Conservation (phyloP, 345 rosid genomes). For the Moricandia moricandioides region DNA sequence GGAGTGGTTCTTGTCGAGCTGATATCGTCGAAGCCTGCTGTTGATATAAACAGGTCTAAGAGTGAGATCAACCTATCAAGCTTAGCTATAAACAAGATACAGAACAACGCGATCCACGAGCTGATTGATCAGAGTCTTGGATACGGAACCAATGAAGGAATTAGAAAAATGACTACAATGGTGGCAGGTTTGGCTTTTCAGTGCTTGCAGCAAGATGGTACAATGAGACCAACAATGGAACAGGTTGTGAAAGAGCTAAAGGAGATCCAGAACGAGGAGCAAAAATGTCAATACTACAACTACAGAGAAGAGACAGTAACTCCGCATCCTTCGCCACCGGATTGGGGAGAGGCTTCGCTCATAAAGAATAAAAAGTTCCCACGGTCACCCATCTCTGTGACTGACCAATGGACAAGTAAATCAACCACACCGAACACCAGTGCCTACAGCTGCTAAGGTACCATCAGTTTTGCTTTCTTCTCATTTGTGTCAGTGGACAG, state of each 20-base stretch:
- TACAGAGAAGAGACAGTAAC: slow-evolving; percentile 3
- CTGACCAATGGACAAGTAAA: slow-evolving; percentile 50
- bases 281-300: slow-evolving; percentile 13
- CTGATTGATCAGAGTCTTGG: slow-evolving; percentile 55
- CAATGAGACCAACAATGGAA: slow-evolving; percentile 59
- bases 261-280: slow-evolving; percentile 36
- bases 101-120: slow-evolving; percentile 40
- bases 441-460: slow-evolving; percentile 16
- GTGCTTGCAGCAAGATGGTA: slow-evolving; percentile 59
- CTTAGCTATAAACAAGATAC: slow-evolving; percentile 57
- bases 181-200: slow-evolving; percentile 60
- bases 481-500: slow-evolving; percentile 8
- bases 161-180: slow-evolving; percentile 43
- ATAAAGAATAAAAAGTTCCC: slow-evolving; percentile 34
- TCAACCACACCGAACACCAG: slow-evolving; percentile 44
- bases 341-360: slow-evolving; percentile 37
- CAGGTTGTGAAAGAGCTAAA: slow-evolving; percentile 46
- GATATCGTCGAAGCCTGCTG: slow-evolving; percentile 61
- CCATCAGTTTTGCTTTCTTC: slow-evolving; percentile 16
- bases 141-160: slow-evolving; percentile 38
- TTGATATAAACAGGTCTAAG: slow-evolving; percentile 55
- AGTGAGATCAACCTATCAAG: slow-evolving; percentile 57
- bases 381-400: slow-evolving; percentile 59
- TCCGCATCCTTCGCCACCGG: slow-evolving; percentile 45
- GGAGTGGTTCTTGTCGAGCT: slow-evolving; percentile 73